Base-by-base conservation (phyloP, 345 rosid species). In the Aquilaria yunnanensis region DNA sequence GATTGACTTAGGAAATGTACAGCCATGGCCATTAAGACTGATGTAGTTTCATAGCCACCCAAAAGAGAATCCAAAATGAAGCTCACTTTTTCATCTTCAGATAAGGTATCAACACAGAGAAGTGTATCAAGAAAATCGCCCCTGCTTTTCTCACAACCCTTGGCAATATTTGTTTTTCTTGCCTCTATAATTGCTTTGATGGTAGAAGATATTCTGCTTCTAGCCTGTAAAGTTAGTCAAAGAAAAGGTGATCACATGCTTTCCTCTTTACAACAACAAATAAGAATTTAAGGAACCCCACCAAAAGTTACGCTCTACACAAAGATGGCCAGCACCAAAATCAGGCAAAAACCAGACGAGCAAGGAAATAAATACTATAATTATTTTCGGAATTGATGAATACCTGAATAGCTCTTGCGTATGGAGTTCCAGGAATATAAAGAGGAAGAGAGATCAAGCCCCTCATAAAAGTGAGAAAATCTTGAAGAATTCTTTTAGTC, bases 11-110 rank as follows among this genome's bases (percentile, higher is more conserved):
- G 69, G 57, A 83, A 76, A 67, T 80, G 75, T 14, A 83, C 80
- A 52, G 48, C 72, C 80, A 78, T 59, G 56, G 82, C 61, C 80
- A 83, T 56, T 53, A 81, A 74, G 45, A 72, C 57, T 16, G 88
- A 77, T 31, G 88, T 74, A 56, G 88, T 83, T 75, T 83, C 85
- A 62, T 83, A 81, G 64, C 88, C 88, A 68, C 83, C 85, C 71
- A 80, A 67, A 6, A 83, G 75, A 66, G 83, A 76, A 58, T 81
- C 85, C 73, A 83, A 69, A 49, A 81, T 66, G 65, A 80, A 81
- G 47, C 81, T 81, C 58, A 83, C 78, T 70, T 80, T 78, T 74
- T 83, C 85, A 57, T 81, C 85, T 54, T 83, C 83, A 68, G 81
- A 75, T 72, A 83, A 78, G 73, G 76, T 62, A 54, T 78, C 83